Evolutionary conservation across 768 basidiomycete genomes (phyloP), one percentile per base, ranked within the genome.

Genomic region (Suillus brevipes): DNA sequence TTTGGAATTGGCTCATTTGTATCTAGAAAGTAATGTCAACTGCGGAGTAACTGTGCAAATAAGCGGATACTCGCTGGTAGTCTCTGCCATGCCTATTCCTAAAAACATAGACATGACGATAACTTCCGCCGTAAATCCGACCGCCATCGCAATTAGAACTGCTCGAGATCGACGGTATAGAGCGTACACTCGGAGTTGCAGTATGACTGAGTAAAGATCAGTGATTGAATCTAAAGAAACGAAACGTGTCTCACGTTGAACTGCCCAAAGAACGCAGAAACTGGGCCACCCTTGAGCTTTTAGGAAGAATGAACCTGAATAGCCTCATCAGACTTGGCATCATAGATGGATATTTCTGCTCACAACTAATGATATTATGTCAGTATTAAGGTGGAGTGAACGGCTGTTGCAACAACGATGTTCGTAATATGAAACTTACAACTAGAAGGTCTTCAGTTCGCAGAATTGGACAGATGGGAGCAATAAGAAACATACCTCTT

Each of bases 131-230:
- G 25, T 42, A 20, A 59, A 59, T 20, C 58, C 58, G 25, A 59
- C 16, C 25, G 18, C 38, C 38, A 59, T 59, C 9, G 58, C 58
- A 59, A 59, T 18, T 13, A 59, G 3, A 5, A 59, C 25, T 20
- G 10, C 18, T 42, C 6, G 25, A 42, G 58, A 59, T 59, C 25
- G 58, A 28, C 18, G 25, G 12, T 59, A 59, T 28, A 42, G 25
- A 59, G 58, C 58, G 58, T 59, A 42, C 18, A 59, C 38, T 42
- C 58, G 38, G 58, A 42, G 58, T 18, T 59, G 58, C 58, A 59
- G 25, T 28, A 58, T 58, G 57, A 40, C 57, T 58, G 38, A 25
- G 9, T 3, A 28, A 42, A 20, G 16, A 25, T 59, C 25, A 59
- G 40, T 40, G 25, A 3, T 42, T 10, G 28, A 6, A 18, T 40